Evolutionary conservation across 257 asterid genomes (phyloP).

Genomic region (Gardenia jasminoides): DNA sequence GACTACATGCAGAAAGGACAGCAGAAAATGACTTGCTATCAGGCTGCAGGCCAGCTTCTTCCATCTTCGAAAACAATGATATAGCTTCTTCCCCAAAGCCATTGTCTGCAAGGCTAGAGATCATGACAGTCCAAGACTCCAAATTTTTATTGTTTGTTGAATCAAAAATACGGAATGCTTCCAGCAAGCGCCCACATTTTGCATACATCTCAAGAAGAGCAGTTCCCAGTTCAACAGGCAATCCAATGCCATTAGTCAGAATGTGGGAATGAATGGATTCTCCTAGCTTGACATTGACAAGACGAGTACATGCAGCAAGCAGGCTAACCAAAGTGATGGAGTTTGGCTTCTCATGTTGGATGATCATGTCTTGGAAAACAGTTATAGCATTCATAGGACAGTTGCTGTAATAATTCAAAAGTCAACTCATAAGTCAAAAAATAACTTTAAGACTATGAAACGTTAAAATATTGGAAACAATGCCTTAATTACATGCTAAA

Average conservation of each 20-base stretch:
- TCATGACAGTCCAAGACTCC: conserved; percentile 71
- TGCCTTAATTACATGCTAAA: neutral
- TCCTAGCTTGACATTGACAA: conserved; percentile 52
- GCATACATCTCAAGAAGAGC: conserved; percentile 68
- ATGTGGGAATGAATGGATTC: conserved; percentile 56
- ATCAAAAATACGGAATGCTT: conserved; percentile 52
- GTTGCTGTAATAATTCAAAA: conserved; percentile 38
- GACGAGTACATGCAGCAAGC: conserved; percentile 63
- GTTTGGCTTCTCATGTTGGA: conserved; percentile 48
- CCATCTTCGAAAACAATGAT: conserved; percentile 56
- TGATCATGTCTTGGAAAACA: conserved; percentile 48
- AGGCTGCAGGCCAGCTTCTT: conserved; percentile 50
- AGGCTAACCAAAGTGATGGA: conserved; percentile 50
- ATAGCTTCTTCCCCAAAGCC: conserved; percentile 59
- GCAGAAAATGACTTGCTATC: conserved; percentile 58
- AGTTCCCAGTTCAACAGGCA: conserved; percentile 55
- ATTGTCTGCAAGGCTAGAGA: conserved; percentile 58
- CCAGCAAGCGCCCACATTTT: conserved; percentile 50
- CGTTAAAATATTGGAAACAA: neutral
- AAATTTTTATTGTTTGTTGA: conserved; percentile 41
- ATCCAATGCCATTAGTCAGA: conserved; percentile 38
- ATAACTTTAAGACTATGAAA: neutral
- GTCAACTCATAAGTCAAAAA: neutral
- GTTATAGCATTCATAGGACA: conserved; percentile 45
- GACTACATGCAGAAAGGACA: conserved; percentile 70